phyloP scores from a whole-genome alignment of 2,329 filamentous ascomycete species.

The Metarhizium album region DNA sequence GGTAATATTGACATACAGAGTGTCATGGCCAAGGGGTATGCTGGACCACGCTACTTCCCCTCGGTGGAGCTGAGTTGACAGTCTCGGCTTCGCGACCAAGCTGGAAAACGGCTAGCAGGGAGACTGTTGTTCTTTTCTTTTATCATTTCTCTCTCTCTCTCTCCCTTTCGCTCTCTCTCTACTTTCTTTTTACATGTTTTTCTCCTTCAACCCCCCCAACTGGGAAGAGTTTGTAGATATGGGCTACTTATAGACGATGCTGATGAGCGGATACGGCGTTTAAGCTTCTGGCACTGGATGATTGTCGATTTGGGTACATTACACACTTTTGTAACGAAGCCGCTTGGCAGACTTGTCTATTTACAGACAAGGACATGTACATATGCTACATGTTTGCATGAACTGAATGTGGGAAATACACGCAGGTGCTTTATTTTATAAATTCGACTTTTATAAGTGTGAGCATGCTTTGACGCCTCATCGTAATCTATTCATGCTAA shows the following conservation, averaged over 20 bases:
- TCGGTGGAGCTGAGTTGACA: conserved; percentile 47
- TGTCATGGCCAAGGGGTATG: conserved; percentile 72
- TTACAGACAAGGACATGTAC: background rate
- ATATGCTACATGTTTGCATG: background rate
- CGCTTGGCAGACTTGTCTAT: background rate
- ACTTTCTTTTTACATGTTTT: background rate
- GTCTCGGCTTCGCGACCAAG: background rate
- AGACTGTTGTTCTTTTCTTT: too few species aligned
- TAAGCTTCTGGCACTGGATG: background rate
- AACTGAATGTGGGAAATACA: background rate
- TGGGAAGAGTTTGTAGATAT: background rate
- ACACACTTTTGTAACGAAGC: background rate
- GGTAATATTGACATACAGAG: conserved; percentile 84
- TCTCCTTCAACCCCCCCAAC: background rate
- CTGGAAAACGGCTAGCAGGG: too few species aligned
- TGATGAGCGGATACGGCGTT: background rate
- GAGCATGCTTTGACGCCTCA: too few species aligned
- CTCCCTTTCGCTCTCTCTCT: too few species aligned
- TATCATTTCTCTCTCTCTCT: too few species aligned
- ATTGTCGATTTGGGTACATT: background rate
- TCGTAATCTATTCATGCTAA: background rate
- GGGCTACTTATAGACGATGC: background rate
- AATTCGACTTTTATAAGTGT: background rate
- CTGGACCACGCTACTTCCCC: conserved; percentile 77
- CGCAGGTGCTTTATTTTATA: background rate